Conservation (phyloP, 768 basidiomycete genomes). For the Atractiella rhizophila region DNA sequence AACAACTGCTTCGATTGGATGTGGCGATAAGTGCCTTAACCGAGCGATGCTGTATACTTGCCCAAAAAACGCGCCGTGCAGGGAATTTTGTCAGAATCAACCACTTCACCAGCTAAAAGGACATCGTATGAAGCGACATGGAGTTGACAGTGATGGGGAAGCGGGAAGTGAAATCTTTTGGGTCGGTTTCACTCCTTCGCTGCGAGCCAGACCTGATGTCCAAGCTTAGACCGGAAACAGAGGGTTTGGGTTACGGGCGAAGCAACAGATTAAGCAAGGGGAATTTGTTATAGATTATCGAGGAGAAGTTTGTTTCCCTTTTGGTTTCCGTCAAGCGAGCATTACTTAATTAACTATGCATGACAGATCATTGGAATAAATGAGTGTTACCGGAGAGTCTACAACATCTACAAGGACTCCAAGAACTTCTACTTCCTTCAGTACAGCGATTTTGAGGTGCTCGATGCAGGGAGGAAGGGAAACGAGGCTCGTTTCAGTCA, state of each 20-base stretch:
- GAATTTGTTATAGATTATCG: conserved; percentile 24
- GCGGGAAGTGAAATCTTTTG: conserved; percentile 18
- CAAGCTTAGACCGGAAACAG: conserved; percentile 19
- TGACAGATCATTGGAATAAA: conserved; percentile 19
- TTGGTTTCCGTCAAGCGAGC: no score
- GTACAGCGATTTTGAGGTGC: conserved; percentile 24
- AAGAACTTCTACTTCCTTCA: conserved; percentile 21
- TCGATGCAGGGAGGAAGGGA: conserved; percentile 23
- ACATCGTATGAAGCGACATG: no score
- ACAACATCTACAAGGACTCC: neutral
- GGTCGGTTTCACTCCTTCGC: conserved; percentile 14
- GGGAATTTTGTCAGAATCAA: no score
- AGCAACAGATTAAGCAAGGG: conserved; percentile 19
- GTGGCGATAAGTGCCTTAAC: no score
- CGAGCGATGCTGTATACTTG: no score
- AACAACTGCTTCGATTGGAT: no score
- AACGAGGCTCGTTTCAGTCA: conserved; percentile 24
- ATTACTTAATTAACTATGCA: neutral
- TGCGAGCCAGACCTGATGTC: neutral
- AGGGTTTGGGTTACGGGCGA: conserved; percentile 21
- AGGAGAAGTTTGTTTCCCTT: conserved; percentile 19
- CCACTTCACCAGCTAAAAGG: no score
- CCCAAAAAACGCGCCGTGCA: no score
- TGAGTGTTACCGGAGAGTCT: conserved; percentile 10
- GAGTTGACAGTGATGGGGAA: neutral